Percentiles rank a stretch among this genome's conserved stretches.
phyloP scores from a whole-genome alignment of 2,329 filamentous ascomycete genomes.

The Calonectria naviculata region DNA sequence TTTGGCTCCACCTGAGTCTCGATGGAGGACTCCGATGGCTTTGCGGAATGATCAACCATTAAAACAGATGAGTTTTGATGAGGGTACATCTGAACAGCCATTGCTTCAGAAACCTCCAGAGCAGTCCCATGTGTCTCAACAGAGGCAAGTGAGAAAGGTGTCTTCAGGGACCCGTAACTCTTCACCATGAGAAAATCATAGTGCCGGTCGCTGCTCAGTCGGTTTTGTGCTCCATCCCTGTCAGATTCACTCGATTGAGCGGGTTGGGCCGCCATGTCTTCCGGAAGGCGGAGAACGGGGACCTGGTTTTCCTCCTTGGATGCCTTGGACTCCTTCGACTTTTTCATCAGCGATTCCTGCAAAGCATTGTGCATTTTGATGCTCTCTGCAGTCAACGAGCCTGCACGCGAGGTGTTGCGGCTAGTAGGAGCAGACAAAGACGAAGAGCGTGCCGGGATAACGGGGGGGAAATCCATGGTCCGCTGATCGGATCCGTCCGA shows the following conservation, averaged over 20 bases:
- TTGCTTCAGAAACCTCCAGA: conserved; percentile 70
- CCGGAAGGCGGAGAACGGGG: conserved; percentile 30
- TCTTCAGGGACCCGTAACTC: conserved; percentile 66
- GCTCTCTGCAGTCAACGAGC: conserved; percentile 69
- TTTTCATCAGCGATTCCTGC: conserved; percentile 40
- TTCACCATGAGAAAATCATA: conserved; percentile 65
- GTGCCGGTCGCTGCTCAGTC: conserved; percentile 59
- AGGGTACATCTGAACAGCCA: conserved; percentile 70
- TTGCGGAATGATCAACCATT: conserved; percentile 67
- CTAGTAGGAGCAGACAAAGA: conserved; percentile 73
- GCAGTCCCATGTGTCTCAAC: conserved; percentile 73
- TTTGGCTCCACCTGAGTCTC: conserved; percentile 39
- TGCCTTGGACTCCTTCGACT: conserved; percentile 23
- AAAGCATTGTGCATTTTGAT: conserved; percentile 64
- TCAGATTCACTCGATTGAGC: conserved; percentile 41
- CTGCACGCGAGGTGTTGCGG: conserved; percentile 60
- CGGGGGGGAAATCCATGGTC: conserved; percentile 70
- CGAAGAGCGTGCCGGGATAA: conserved; percentile 66
- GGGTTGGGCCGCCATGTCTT: conserved; percentile 15
- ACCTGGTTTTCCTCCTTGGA: conserved; percentile 7
- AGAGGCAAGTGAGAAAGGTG: conserved; percentile 71
- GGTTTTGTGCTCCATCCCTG: conserved; percentile 42
- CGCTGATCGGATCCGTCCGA: conserved; percentile 63
- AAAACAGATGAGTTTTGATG: conserved; percentile 74
- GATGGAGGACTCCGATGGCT: conserved; percentile 59